Evolutionary conservation across 1,284 basidiomycete species (phyloP), one percentile per base, ranked within the genome.

Genomic region (Moesziomyces parantarcticus): DNA sequence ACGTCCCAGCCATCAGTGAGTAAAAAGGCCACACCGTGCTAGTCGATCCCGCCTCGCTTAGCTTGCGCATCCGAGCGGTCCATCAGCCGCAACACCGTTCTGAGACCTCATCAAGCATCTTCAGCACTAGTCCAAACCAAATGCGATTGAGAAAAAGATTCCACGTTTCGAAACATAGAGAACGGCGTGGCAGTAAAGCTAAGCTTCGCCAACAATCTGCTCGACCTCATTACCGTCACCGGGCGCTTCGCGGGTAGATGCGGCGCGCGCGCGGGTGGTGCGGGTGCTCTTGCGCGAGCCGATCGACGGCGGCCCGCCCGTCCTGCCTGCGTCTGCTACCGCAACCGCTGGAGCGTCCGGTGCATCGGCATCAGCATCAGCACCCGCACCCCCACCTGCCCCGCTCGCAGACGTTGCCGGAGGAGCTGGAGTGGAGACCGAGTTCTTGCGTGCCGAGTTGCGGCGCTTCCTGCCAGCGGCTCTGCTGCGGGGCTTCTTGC

Each of bases 151-250:
- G 10, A n/a, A n/a, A n/a, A n/a, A n/a, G n/a, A n/a, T n/a, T n/a
- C n/a, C n/a, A n/a, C n/a, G n/a, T n/a, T n/a, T n/a, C n/a, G n/a
- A n/a, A n/a, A n/a, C n/a, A n/a, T n/a, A n/a, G n/a, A n/a, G n/a
- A n/a, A n/a, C 29, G 25, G 25, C 29, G 7, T 32, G 29, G 29
- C 13, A n/a, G n/a, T n/a, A n/a, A n/a, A n/a, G n/a, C 16, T 48
- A 73, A 13, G 55, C 9, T 48, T 75, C 62, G 44, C 72, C 66
- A 23, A 75, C 34, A 18, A 75, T 66, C 47, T 70, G 66, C 45
- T 75, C 72, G 26, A 69, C 59, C 45, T 75, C 62, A 50, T 56
- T 63, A 2, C 56, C 29, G 39, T 75, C 72, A 18, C 53, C 50
- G 0, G 63, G 64, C 3, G 64, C 70, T 21, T 63, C 60, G 34